Conservation (phyloP, 768 basidiomycete species). For the Cubamyces lactineus region DNA sequence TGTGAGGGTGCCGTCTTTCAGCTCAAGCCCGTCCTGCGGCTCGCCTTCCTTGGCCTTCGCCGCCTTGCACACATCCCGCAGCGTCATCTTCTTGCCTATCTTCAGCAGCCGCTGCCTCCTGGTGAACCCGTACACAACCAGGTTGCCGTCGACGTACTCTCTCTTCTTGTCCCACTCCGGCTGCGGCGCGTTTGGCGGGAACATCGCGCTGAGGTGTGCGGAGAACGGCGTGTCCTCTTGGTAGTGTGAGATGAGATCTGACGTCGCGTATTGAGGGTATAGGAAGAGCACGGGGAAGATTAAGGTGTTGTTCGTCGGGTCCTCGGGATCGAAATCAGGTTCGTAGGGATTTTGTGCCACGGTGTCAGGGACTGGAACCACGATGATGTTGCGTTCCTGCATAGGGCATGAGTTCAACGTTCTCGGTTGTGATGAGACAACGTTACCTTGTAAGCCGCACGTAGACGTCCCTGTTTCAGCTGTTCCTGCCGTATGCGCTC, state of each 20-base stretch:
- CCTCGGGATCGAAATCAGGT: slow-evolving; percentile 70
- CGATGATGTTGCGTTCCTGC: slow-evolving; percentile 76
- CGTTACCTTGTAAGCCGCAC: slow-evolving; percentile 67
- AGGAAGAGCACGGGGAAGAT: slow-evolving; percentile 90
- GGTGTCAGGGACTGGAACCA: slow-evolving; percentile 52
- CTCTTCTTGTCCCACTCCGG: slow-evolving; percentile 78
- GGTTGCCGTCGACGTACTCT: slow-evolving; percentile 64
- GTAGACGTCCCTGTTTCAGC: slow-evolving; percentile 56
- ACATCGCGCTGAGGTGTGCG: slow-evolving; percentile 79
- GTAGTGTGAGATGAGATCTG: slow-evolving; percentile 88
- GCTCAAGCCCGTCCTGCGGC: slow-evolving; percentile 75
- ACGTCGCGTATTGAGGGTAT: slow-evolving; percentile 87
- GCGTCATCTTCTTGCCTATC: slow-evolving; percentile 87
- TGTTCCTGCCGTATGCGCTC: slow-evolving; percentile 53
- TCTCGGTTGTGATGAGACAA: slow-evolving; percentile 2
- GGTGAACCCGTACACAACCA: slow-evolving; percentile 87
- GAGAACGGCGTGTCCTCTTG: slow-evolving; percentile 83
- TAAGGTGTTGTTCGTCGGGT: slow-evolving; percentile 59
- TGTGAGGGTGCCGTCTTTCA: slow-evolving; percentile 81
- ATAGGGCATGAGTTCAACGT: background rate
- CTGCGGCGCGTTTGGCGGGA: slow-evolving; percentile 66
- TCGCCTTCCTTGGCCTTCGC: slow-evolving; percentile 63
- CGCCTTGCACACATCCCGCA: slow-evolving; percentile 73
- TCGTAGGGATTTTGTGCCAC: slow-evolving; percentile 58
- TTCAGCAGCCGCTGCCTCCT: slow-evolving; percentile 77